Conservation (phyloP, 2,329 filamentous ascomycete genomes). For the Alternaria ventricosa region DNA sequence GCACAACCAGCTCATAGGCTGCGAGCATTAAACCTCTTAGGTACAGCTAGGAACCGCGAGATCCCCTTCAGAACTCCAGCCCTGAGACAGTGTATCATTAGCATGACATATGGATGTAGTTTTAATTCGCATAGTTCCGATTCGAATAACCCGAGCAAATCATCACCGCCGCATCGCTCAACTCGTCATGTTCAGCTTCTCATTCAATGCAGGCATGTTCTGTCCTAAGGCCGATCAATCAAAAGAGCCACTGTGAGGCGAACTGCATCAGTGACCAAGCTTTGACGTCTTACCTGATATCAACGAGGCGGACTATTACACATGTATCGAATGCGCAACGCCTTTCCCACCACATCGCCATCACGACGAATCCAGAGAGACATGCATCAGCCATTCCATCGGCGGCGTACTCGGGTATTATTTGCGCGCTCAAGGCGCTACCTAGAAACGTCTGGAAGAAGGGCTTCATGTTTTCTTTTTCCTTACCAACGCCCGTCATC, state of each 20-base stretch:
- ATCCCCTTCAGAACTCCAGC: not conserved
- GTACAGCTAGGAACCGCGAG: not conserved
- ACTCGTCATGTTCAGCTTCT: not conserved
- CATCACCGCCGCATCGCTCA: not conserved
- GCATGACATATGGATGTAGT: not conserved
- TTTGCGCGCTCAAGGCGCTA: not conserved
- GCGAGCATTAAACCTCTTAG: not conserved
- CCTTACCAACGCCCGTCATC: not conserved
- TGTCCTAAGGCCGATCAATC: accelerated
- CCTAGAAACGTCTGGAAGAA: not conserved
- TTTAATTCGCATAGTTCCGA: not conserved
- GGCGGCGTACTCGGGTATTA: not conserved
- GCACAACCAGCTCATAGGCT: not conserved
- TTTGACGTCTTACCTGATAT: not conserved
- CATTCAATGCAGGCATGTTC: not conserved
- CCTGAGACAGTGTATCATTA: not conserved
- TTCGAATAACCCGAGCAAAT: not conserved
- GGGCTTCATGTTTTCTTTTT: not conserved
- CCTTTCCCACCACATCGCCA: not conserved
- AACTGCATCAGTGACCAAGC: accelerated
- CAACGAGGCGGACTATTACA: not conserved
- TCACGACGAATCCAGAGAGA: not conserved
- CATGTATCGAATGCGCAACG: not conserved
- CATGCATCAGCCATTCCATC: not conserved
- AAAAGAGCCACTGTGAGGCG: not conserved